These are phyloP conservation scores for Eutrema japonicum DNA, from an alignment of 345 rosid species.

Conservation along the genomic window DNA sequence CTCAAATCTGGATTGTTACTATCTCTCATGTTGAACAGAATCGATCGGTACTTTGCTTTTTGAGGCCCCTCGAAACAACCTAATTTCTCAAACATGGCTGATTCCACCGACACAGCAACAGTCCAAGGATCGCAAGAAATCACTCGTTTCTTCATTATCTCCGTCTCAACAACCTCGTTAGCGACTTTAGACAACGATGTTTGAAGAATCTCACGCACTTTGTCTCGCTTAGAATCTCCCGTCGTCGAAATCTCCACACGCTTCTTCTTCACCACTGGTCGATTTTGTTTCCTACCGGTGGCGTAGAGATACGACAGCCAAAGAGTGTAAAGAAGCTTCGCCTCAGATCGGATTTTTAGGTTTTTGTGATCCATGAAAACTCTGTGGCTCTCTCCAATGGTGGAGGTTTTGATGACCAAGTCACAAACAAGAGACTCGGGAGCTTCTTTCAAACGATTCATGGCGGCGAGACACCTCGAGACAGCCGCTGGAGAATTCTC, in stretches of 20 bases:
- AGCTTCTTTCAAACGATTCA: slow-evolving; percentile 10
- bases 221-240: slow-evolving; percentile 15
- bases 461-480: slow-evolving; percentile 11
- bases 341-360: slow-evolving; percentile 10
- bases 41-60: slow-evolving; percentile 10
- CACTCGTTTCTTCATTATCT: slow-evolving; percentile 29
- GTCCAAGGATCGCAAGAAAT: not conserved
- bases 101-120: slow-evolving; percentile 12
- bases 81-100: slow-evolving; percentile 6
- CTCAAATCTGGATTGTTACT: slow-evolving; percentile 22
- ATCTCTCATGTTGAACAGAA: slow-evolving; percentile 29
- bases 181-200: slow-evolving; percentile 21
- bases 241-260: not conserved
- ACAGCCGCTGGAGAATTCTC: not conserved
- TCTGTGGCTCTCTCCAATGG: not conserved
- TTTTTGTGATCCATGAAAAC: slow-evolving; percentile 4
- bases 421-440: slow-evolving; percentile 18
- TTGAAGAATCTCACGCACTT: slow-evolving; percentile 24
- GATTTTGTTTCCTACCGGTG: not conserved
- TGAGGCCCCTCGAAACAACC: not conserved
- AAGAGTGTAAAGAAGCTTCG: not conserved
- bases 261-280: no score
- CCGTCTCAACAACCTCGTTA: not conserved
- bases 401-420: not conserved
- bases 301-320: slow-evolving; percentile 25